Evolutionary conservation across 2,329 filamentous ascomycete species (phyloP), one percentile per base, ranked within the genome.

Genomic region (Penicillium sp.): DNA sequence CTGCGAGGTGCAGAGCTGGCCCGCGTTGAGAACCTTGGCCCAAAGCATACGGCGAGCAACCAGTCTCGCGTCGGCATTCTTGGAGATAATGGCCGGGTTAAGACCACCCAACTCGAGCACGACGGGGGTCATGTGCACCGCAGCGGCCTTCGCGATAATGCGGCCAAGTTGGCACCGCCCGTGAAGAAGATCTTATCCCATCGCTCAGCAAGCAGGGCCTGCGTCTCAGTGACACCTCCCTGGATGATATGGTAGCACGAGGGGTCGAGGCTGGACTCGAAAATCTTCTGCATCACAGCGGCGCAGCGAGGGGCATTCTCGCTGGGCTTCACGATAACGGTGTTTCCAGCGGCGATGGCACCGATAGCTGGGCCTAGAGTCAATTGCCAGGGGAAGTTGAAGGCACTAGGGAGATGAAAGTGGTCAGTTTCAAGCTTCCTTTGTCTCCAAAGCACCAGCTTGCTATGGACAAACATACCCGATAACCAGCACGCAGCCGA

Each of bases 161-260:
- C 85, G 89, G 62, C 87, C 93, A 14, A 96, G 23, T 66, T 73
- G 42, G 79, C 78, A 60, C 82, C 84, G 44, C 93, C 93, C 1
- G 93, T 98, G 74, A 95, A 98, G 75, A 93, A 90, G 62, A 98
- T 94, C 79, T 96, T 97, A 73, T 94, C 90, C 85, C 90, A 98
- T 69, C 91, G 91, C 73, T 89, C 81, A 47, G 91, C 82, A 27
- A 98, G 78, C 36, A 97, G 73, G 10, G 82, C 83, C 37, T 86
- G 88, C 3, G 86, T 89, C 75, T 95, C 89, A 3, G 84, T 77
- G 16, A 95, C 72, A 23, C 75, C 83, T 50, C 93, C 93, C 66
- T 96, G 93, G 56, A 96, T 76, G 48, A 89, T 80, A 28, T 76
- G 73, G 70, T 89, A 96, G 58, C 83, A 84, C 13, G 81, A 79